Evolutionary conservation across 2,329 filamentous ascomycete genomes (phyloP).

Genomic region (Remersonia thermophila): DNA sequence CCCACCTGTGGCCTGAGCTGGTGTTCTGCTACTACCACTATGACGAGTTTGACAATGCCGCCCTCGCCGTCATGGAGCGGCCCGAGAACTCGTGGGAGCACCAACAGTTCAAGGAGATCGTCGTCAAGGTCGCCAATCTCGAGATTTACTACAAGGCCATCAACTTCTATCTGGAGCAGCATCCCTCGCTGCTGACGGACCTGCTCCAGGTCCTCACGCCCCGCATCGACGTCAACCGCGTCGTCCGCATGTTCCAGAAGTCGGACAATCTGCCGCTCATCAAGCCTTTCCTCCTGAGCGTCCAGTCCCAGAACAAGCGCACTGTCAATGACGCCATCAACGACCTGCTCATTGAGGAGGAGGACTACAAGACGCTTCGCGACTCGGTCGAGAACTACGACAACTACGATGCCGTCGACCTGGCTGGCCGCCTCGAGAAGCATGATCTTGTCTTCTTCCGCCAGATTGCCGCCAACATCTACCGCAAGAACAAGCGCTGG

Average conservation of each 20-base stretch:
- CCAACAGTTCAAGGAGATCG: constrained; percentile 97
- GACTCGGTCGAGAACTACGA: constrained; percentile 98
- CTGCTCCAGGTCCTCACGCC: constrained; percentile 83
- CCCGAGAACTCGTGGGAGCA: constrained; percentile 98
- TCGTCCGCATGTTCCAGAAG: constrained; percentile 98
- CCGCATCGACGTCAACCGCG: constrained; percentile 93
- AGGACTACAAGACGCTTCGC: constrained; percentile 96
- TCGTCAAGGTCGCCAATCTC: constrained; percentile 93
- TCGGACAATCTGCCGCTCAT: constrained; percentile 96
- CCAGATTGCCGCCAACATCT: constrained; percentile 95
- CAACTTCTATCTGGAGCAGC: constrained; percentile 95
- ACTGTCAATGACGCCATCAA: constrained; percentile 97
- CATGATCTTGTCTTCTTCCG: constrained; percentile 98
- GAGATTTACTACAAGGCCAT: constrained; percentile 98
- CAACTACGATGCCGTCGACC: constrained; percentile 92
- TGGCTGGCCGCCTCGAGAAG: constrained; percentile 87
- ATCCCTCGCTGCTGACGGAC: constrained; percentile 91
- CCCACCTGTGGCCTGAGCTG: constrained; percentile 91
- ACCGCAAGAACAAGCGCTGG: constrained; percentile 99
- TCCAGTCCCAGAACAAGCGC: constrained; percentile 95
- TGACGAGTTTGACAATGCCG: constrained; percentile 95
- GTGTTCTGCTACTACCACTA: constrained; percentile 98
- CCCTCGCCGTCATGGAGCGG: constrained; percentile 94
- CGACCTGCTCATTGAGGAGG: constrained; percentile 93
- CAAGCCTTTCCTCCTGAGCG: constrained; percentile 95